These are phyloP conservation scores for Davidsoniella neocaledoniae DNA, from an alignment of 2,329 filamentous ascomycete genomes.

Conservation along the genomic window DNA sequence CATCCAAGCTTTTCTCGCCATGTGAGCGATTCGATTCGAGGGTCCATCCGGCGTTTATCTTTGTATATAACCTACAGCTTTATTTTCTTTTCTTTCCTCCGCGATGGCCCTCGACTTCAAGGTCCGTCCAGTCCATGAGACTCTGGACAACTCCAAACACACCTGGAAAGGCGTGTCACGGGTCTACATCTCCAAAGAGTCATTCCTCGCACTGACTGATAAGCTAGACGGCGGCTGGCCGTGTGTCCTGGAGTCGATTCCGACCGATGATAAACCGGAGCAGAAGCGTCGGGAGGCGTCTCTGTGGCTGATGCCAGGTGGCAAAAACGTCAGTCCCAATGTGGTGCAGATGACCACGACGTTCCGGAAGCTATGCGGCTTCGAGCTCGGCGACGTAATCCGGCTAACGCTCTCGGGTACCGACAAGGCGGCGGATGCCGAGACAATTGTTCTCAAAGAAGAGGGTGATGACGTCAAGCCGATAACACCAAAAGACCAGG, in stretches of 20 bases:
- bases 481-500: conserved; percentile 16
- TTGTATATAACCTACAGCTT: too few relatives aligned
- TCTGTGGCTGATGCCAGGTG: conserved; percentile 31
- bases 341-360: conserved; percentile 57
- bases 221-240: conserved; percentile 26
- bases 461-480: conserved; percentile 21
- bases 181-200: conserved; percentile 31
- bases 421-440: conserved; percentile 33
- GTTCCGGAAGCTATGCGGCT: conserved; percentile 53
- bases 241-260: conserved; percentile 24
- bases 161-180: conserved; percentile 25
- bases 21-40: too few relatives aligned
- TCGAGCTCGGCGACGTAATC: conserved; percentile 53
- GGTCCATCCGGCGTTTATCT: conserved; percentile 16
- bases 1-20: neutral
- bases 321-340: conserved; percentile 46
- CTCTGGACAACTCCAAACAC: conserved; percentile 26
- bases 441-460: conserved; percentile 44
- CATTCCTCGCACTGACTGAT: conserved; percentile 28
- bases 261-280: conserved; percentile 13
- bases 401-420: conserved; percentile 39
- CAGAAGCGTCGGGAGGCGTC: conserved; percentile 27
- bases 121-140: conserved; percentile 26
- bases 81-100: neutral
- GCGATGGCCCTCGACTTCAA: conserved; percentile 23